Conservation (phyloP, 2,329 filamentous ascomycete genomes). For the Daldinia sp. region DNA sequence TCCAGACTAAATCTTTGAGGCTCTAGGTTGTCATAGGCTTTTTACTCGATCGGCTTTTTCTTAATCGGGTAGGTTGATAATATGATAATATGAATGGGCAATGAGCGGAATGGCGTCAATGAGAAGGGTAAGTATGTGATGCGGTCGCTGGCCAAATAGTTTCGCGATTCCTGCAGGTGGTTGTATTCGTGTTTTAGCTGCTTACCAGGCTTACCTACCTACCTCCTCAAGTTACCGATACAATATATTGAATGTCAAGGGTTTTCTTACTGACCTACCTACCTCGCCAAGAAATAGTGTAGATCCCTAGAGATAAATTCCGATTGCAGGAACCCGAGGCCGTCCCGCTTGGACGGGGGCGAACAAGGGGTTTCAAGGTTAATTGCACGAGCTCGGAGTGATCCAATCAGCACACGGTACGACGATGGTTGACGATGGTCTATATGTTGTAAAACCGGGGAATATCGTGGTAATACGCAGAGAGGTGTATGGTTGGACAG, state of each 20-base stretch:
- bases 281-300: conserved; percentile 5
- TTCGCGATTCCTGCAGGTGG: conserved; percentile 9
- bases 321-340: conserved; percentile 23
- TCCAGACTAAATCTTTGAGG: conserved; percentile 4
- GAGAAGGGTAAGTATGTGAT: conserved; percentile 4
- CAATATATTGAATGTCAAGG: conserved; percentile 5
- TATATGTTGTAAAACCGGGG: conserved; percentile 18
- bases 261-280: conserved; percentile 11
- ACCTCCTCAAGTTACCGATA: conserved; percentile 23
- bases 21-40: conserved; percentile 1
- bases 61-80: conserved; percentile 22
- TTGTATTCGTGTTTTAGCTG: background rate
- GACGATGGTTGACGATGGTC: conserved; percentile 22
- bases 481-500: conserved; percentile 19
- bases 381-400: conserved; percentile 15
- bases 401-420: conserved; percentile 25
- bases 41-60: conserved; percentile 6
- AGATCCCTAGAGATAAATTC: conserved; percentile 24
- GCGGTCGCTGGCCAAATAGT: conserved; percentile 1
- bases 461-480: background rate
- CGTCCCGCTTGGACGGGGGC: conserved; percentile 7
- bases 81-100: no score
- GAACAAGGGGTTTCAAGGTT: background rate
- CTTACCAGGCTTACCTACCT: background rate
- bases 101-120: conserved; percentile 11